Percentiles rank a stretch among this genome's conserved stretches.
Evolutionary conservation across 257 asterid species (phyloP).

Genomic region (Solanum gracilifrons): DNA sequence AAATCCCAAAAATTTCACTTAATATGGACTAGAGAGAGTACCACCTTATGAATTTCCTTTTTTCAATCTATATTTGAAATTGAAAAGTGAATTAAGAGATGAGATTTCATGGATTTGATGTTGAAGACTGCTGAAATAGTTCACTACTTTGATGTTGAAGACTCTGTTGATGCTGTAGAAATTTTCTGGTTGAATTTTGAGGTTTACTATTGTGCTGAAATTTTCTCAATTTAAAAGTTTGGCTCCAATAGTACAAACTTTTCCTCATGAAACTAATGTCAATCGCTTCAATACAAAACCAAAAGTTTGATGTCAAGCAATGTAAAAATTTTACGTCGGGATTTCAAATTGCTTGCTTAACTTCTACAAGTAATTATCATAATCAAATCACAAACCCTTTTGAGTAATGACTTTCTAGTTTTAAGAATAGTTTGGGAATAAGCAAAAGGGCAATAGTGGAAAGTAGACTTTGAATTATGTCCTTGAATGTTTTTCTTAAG

Average conservation of each 20-base stretch:
- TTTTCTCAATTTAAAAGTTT: background rate
- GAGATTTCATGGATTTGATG: background rate
- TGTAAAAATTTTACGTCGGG: background rate
- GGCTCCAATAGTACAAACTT: background rate
- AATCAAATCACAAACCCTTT: background rate
- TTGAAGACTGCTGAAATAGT: too few species aligned
- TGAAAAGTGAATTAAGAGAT: background rate
- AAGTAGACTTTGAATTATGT: background rate
- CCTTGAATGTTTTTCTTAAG: background rate
- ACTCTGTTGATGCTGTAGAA: background rate
- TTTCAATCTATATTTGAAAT: background rate
- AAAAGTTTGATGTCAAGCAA: background rate
- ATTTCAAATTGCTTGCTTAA: background rate
- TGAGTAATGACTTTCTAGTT: background rate
- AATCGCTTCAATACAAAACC: background rate
- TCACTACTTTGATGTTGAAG: background rate
- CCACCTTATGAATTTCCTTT: background rate
- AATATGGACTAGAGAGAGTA: background rate
- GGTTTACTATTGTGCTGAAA: background rate
- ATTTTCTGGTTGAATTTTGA: background rate
- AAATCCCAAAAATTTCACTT: background rate
- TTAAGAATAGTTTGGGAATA: background rate
- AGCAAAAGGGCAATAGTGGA: background rate
- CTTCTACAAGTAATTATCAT: background rate
- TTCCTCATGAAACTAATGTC: background rate